Evolutionary conservation across 495 filamentous ascomycete species (phyloP).

Genomic region (Glonium stellatum): DNA sequence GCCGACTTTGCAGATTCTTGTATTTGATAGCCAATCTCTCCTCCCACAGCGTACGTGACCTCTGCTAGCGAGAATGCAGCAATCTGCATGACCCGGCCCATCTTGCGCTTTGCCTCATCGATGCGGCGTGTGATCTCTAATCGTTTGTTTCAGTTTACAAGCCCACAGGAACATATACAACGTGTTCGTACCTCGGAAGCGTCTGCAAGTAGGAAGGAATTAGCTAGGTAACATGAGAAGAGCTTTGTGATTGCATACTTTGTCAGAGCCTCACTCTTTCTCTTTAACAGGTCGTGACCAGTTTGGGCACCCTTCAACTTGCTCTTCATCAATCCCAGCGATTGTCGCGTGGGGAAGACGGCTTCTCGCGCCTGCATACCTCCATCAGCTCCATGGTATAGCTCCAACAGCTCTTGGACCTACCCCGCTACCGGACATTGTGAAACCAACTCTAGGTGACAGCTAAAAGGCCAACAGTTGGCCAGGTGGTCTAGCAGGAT

Average conservation of each 20-base stretch:
- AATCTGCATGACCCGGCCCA: slow-evolving; percentile 99
- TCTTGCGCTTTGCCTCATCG: slow-evolving; percentile 98
- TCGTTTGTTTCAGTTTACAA: slow-evolving; percentile 15
- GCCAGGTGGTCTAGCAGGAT: neutral
- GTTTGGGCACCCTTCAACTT: slow-evolving; percentile 87
- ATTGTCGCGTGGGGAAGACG: slow-evolving; percentile 98
- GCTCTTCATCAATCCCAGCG: slow-evolving; percentile 90
- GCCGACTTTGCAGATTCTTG: slow-evolving; percentile 92
- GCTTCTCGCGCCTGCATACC: slow-evolving; percentile 67
- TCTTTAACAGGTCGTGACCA: slow-evolving; percentile 42
- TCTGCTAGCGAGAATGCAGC: slow-evolving; percentile 96
- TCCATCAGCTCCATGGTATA: slow-evolving; percentile 12
- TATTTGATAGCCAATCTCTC: slow-evolving; percentile 93
- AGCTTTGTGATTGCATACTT: slow-evolving; percentile 29
- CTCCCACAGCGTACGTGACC: slow-evolving; percentile 94
- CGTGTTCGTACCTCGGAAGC: slow-evolving; percentile 66
- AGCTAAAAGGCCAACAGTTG: neutral
- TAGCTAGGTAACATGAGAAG: neutral
- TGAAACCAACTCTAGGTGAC: neutral
- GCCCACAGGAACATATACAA: neutral
- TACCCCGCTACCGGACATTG: slow-evolving; percentile 58
- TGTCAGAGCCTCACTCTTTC: slow-evolving; percentile 42
- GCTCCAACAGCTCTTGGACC: slow-evolving; percentile 31
- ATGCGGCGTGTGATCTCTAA: slow-evolving; percentile 92
- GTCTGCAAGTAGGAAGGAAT: slow-evolving; percentile 43